These are phyloP conservation scores for Caryopteris hybrid DNA, from an alignment of 305 asterid genomes.

Conservation along the genomic window DNA sequence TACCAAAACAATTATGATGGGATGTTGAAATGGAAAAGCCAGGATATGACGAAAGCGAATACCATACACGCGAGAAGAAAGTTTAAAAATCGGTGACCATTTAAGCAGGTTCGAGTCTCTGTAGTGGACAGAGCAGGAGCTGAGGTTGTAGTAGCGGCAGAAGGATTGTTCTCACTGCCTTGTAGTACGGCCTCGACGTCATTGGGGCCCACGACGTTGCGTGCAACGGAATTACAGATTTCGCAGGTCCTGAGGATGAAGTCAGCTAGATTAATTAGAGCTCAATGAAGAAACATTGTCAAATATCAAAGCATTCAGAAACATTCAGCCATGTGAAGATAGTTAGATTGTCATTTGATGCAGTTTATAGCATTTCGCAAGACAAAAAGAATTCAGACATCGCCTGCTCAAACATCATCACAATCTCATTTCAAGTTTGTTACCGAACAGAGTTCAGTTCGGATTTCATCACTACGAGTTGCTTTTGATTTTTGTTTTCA, in stretches of 20 bases:
- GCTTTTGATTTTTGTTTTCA: too few relatives aligned
- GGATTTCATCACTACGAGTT: too few relatives aligned
- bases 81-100: conserved; percentile 74
- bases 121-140: conserved; percentile 30
- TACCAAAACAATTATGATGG: conserved; percentile 40
- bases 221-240: conserved; percentile 76
- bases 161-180: conserved; percentile 25
- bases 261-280: neutral
- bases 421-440: too few relatives aligned
- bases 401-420: too few relatives aligned
- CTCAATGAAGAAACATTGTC: neutral
- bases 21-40: conserved; percentile 93
- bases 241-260: conserved; percentile 68
- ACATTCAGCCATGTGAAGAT: too few relatives aligned
- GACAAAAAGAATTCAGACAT: too few relatives aligned
- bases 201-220: conserved; percentile 61
- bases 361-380: too few relatives aligned
- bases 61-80: conserved; percentile 91
- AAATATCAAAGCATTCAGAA: neutral
- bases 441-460: too few relatives aligned
- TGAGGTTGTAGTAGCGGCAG: conserved; percentile 21
- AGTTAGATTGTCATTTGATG: too few relatives aligned
- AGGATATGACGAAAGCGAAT: conserved; percentile 85
- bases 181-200: conserved; percentile 46
- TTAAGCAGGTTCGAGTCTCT: conserved; percentile 58